Base-by-base conservation (phyloP, 208 protist genomes). In the Leishmania mexicana region DNA sequence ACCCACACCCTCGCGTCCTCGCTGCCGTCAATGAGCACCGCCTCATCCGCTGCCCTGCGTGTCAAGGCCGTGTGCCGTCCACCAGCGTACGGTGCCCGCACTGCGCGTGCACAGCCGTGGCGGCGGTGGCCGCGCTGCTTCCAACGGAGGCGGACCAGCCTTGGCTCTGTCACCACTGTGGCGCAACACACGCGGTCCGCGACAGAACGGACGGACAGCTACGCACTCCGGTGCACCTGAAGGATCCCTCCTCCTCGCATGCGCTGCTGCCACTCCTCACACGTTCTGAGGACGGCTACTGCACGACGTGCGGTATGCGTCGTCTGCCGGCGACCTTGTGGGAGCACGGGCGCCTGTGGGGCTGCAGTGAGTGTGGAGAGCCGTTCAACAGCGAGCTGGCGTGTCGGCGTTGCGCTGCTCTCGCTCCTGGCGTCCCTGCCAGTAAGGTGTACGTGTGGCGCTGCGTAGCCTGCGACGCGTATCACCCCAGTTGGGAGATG, bases 91-190 rank as follows among this genome's bases (percentile, higher is more conserved):
- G 38, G 17, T 92, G 91, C 85, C 76, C 81, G 45, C 83, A 84
- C 81, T 93, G 92, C 47, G 74, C 76, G 31, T 82, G 58, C 75
- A 81, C 83, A 11, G 76, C 84, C 19, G 54, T 86, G n/a, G 54
- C 58, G 21, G 73, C 81, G 6, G 84, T 88, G 40, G 79, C 67
- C 13, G 80, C 83, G 57, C 79, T 91, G 79, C 81, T 89, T 5
- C 74, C 65, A 47, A 86, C 85, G 8, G 80, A 84, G 67, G 88
- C 88, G 7, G 88, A 89, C 71, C 75, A 76, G 51, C 86, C 83
- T 57, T 93, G 85, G 85, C 35, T 38, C 68, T 93, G 85, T 65
- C 85, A 90, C 57, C 60, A n/a, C 73, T 90, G 90, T 62, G 85
- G 87, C 21, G 35, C 72, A 11, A 8, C 21, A 2, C 85, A 90